Evolutionary conservation across 108 stramenopile species (phyloP), one percentile per base, ranked within the genome.

Genomic region (Nitzschia sp.): DNA sequence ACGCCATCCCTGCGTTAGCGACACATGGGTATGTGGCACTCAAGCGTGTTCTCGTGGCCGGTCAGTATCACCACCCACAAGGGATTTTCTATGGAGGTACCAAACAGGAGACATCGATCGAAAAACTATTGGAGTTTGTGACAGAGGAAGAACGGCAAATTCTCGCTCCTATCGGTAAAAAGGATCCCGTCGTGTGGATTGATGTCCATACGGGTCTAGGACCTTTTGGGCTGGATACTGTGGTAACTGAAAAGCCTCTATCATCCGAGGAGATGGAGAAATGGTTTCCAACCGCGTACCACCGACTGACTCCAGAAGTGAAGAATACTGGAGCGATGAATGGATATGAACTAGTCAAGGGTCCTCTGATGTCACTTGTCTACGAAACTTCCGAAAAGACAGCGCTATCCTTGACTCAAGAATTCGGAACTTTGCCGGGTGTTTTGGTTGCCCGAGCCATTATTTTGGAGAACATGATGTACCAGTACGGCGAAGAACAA

Each of bases 121-220:
- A 52, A 28, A 8, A 30, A 4, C 26, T 87, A 0, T 34, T 50
- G 2, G 59, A 79, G 1, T 80, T 73, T 60, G 58, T 79, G 22
- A 9, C 53, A 69, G 34, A 72, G 17, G 22, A 54, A 6, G 46
- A 56, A 16, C 61, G 62, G 17, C 11, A 50, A 52, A 61, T 62
- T 55, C 38, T 72, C n/a, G 47, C 52, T 17, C 48, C 48, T 21
- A 16, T 50, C 21, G 60, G 41, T 23, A 26, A 36, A 6, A 45
- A 66, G 13, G 64, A 45, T 28, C 53, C 62, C n/a, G 59, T 82
- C 3, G 64, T 80, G 47, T 91, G 90, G 90, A 78, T 94, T 53
- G 90, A 94, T 69, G 89, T 90, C 21, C 93, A 94, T 58, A 94
- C 93, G 0, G 93, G 93, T 2, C 62, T 94, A 30, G 93, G 90